Conservation (phyloP, 345 rosid genomes). For the Reutealis trisperma region DNA sequence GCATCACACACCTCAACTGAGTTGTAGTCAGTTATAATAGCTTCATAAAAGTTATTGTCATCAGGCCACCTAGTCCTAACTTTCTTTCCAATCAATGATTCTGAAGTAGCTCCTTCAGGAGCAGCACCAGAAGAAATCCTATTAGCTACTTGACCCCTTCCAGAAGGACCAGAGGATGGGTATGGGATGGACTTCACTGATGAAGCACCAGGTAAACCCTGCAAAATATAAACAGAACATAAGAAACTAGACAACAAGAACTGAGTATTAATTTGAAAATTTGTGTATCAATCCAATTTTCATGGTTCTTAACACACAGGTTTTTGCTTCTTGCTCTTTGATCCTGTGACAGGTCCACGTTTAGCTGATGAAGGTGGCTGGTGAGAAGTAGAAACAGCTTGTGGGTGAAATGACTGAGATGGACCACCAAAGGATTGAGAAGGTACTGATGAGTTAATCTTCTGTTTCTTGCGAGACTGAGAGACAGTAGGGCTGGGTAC, state of each 20-base stretch:
- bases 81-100: constrained; percentile 62
- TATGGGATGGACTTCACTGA: constrained; percentile 59
- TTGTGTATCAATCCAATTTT: constrained; percentile 6
- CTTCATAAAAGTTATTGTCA: constrained; percentile 90
- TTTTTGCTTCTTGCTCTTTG: constrained; percentile 77
- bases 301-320: constrained; percentile 48
- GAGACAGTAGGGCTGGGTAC: constrained; percentile 79
- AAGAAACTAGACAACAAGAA: constrained; percentile 1
- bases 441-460: constrained; percentile 48
- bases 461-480: constrained; percentile 76
- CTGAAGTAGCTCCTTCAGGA: constrained; percentile 47
- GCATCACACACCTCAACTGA: constrained; percentile 52
- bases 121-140: constrained; percentile 51
- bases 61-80: constrained; percentile 93
- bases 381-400: constrained; percentile 50
- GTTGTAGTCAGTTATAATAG: constrained; percentile 70
- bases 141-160: constrained; percentile 58
- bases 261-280: background rate
- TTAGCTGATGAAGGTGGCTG: constrained; percentile 63
- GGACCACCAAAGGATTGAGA: constrained; percentile 66
- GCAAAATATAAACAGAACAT: constrained; percentile 20
- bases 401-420: constrained; percentile 62
- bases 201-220: constrained; percentile 63
- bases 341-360: constrained; percentile 54
- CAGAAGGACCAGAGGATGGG: constrained; percentile 57